Base-by-base conservation (phyloP, 2,329 filamentous ascomycete genomes). In the Colletotrichum musae region DNA sequence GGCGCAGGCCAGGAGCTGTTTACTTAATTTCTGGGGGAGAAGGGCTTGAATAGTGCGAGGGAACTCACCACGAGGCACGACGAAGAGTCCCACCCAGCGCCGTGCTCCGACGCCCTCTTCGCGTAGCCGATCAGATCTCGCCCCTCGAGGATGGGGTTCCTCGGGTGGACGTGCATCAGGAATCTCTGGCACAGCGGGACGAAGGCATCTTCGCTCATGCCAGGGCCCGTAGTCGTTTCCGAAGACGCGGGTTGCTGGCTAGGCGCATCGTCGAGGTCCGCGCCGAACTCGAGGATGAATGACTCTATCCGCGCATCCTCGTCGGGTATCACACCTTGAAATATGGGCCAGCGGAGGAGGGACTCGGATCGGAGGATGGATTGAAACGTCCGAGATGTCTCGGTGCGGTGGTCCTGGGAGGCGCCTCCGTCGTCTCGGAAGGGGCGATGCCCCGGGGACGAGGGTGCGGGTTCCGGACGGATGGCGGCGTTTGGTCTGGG, bases 71-170 rank as follows among this genome's bases (percentile, higher is more conserved):
- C 68, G 3, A 75, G 36, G 39, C 71, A 76, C 4, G 73, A 76
- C 5, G 62, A 26, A 2, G 70, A 67, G 41, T 75, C 71, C 73
- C 71, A 74, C 43, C 45, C 54, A 13, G 72, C 36, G 1, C 74
- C 75, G 26, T 75, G 12, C 7, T 73, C 71, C 1, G 51, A 26
- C 0, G 45, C 45, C 3, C 48, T 2, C 0, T 48, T 60, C 1
- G 75, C 72, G 39, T 73, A 62, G 5, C 28, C 52, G 15, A 73
- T 18, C n/a, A 76, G 71, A 9, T 74, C 72, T 5, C 61, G 50
- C 0, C 60, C 72, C 4, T 75, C 73, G n/a, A 76, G 50, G 5
- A 74, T 71, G 4, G 71, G 74, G 45, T 75, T 76, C 26, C 74
- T 68, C n/a, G 70, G 70, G 39, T 75, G 70, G 2, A 73, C 72